These are phyloP conservation scores for Russula sp. DNA, from an alignment of 768 basidiomycete species.

Conservation along the genomic window DNA sequence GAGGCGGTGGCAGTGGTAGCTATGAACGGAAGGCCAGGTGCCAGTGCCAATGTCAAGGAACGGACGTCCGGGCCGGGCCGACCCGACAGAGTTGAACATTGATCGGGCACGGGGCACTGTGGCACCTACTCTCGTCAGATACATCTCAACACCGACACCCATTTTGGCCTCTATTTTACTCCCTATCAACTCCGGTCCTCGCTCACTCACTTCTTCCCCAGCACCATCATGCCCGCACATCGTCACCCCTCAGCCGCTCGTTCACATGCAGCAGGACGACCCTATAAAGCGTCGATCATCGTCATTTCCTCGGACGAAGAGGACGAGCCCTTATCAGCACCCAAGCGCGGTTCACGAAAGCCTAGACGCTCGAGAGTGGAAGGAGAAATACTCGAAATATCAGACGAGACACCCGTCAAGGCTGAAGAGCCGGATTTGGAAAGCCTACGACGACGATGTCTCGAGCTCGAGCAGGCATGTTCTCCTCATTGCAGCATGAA, in stretches of 20 bases:
- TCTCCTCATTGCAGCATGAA: neutral
- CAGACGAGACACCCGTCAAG: constrained; percentile 16
- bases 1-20: too few relatives aligned
- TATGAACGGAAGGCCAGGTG: neutral
- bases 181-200: constrained; percentile 13
- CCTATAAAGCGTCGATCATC: constrained; percentile 15
- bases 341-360: constrained; percentile 9
- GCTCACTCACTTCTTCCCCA: neutral
- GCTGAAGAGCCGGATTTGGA: constrained; percentile 16
- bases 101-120: neutral
- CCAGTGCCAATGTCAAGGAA: neutral
- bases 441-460: constrained; percentile 11
- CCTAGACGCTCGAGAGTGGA: constrained; percentile 6
- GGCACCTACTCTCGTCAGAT: too few relatives aligned
- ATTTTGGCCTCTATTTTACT: constrained; percentile 8
- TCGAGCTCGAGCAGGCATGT: constrained; percentile 20
- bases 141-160: too few relatives aligned
- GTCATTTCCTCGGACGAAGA: constrained; percentile 28
- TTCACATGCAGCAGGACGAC: neutral
- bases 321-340: constrained; percentile 2
- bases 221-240: constrained; percentile 17
- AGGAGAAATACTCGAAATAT: constrained; percentile 16
- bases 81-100: too few relatives aligned
- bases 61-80: constrained; percentile 8
- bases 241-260: constrained; percentile 13